A percentile compares a stretch with the other conserved stretches of the same genome.
phyloP scores from a whole-genome alignment of 768 basidiomycete genomes.

The Lactarius evosmus region DNA sequence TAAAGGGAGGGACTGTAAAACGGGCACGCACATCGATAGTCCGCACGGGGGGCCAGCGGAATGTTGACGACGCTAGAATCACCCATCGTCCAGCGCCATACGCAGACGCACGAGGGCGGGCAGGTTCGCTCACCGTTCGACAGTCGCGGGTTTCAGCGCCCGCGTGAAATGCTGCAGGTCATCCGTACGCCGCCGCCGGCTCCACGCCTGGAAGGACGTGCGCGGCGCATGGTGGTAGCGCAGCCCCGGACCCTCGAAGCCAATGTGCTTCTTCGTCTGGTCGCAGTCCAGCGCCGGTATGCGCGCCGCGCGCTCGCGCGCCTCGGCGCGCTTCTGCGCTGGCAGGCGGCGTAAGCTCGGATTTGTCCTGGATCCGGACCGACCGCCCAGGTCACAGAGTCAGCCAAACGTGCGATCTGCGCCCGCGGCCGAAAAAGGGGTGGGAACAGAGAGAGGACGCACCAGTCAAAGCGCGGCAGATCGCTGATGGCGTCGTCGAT shows the following conservation, averaged over 20 bases:
- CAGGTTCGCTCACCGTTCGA: slow-evolving; percentile 48
- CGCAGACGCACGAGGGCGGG: too few relatives aligned
- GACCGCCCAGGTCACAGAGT: neutral
- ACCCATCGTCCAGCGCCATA: too few relatives aligned
- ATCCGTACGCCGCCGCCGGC: slow-evolving; percentile 43
- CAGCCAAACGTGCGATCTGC: slow-evolving; percentile 8
- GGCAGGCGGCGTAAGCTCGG: slow-evolving; percentile 18
- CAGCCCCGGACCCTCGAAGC: slow-evolving; percentile 31
- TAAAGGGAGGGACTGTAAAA: neutral
- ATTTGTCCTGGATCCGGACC: slow-evolving; percentile 19
- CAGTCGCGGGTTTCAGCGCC: slow-evolving; percentile 46
- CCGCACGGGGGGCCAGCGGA: slow-evolving; percentile 54
- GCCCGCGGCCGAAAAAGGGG: slow-evolving; percentile 1
- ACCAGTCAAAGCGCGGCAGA: slow-evolving; percentile 75
- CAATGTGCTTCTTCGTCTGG: slow-evolving; percentile 37
- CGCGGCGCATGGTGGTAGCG: slow-evolving; percentile 38
- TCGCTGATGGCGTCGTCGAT: slow-evolving; percentile 75
- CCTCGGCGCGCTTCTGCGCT: slow-evolving; percentile 34
- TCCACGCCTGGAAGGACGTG: slow-evolving; percentile 45
- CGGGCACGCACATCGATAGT: slow-evolving; percentile 53
- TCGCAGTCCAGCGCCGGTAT: slow-evolving; percentile 39
- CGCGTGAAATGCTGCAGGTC: slow-evolving; percentile 70
- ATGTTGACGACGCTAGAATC: slow-evolving; percentile 58
- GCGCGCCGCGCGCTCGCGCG: slow-evolving; percentile 1
- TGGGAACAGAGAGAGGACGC: slow-evolving; percentile 22